Evolutionary conservation across 306 rosid genomes (phyloP), one percentile per base, ranked within the genome.

Genomic region (Acacia confusa): DNA sequence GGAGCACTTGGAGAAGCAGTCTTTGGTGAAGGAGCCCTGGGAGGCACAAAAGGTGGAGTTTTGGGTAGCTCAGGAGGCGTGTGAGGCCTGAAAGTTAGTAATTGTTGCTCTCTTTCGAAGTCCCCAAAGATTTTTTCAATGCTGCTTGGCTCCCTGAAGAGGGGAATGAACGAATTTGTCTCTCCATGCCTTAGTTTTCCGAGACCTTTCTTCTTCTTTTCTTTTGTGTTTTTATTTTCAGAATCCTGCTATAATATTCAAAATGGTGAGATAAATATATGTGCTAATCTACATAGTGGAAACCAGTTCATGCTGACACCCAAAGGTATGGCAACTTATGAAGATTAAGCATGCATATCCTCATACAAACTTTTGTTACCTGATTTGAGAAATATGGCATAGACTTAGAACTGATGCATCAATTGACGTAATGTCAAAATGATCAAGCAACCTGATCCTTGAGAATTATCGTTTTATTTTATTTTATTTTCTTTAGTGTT

Each of bases 51-150:
- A 36, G 97, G 91, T 7, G 93, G 90, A 0, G 97, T 85, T 88
- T 78, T 87, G 3, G 93, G 94, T 71, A 60, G 87, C 84, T 90
- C 97, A 45, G 89, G 87, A 84, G 97, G 92, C 1, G 91, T 78
- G 40, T 88, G 86, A 84, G 93, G 91, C 88, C 97, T 87, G 48
- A 88, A 45, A 36, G 79, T 30, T 64, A 80, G n/a, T 60, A 84
- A 73, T 73, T 96, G 97, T 70, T 96, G 99, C 88, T 93, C 99
- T 78, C 94, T 93, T 76, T 96, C 99, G 34, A 89, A 96, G 76
- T 96, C 99, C 48, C 95, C 90, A 67, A 96, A 96, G 78, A 93
- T 96, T 82, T 96, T 96, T 88, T 96, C 99, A 55, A 96, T 87
- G 82, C 99, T 96, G 82, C 99, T 96, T 15, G 99, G 98, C 88